A percentile compares a stretch with the other conserved stretches of the same genome.
phyloP scores from a whole-genome alignment of 148 eudicot species.

The Camellia sinensis region DNA sequence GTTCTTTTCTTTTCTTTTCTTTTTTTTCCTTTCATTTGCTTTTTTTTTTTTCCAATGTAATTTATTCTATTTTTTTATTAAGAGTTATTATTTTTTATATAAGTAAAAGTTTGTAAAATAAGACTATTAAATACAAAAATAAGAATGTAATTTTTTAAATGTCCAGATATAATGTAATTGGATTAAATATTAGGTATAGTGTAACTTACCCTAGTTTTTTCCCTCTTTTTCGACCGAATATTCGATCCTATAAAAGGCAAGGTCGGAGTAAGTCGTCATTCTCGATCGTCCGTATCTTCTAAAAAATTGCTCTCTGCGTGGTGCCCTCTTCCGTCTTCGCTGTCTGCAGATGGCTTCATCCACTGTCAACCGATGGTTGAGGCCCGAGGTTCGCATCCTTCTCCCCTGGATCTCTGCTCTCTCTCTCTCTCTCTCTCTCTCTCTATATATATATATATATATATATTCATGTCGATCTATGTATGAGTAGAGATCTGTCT shows the following conservation, averaged over 20 bases:
- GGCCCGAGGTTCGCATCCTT: conserved; percentile 62
- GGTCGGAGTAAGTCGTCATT: background rate
- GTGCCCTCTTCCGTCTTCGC: background rate
- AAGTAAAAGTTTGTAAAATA: too few species aligned
- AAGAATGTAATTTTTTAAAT: too few species aligned
- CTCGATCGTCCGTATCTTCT: background rate
- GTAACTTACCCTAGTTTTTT: too few species aligned
- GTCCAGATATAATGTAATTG: too few species aligned
- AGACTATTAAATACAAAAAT: too few species aligned
- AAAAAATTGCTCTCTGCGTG: background rate
- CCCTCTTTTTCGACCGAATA: background rate
- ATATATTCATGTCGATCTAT: background rate
- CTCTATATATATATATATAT: background rate
- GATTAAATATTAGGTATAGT: too few species aligned
- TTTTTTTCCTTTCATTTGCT: too few species aligned
- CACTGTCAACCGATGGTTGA: conserved; percentile 51
- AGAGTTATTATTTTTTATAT: too few species aligned
- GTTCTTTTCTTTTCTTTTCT: too few species aligned
- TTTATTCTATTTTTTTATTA: too few species aligned
- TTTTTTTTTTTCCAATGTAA: too few species aligned
- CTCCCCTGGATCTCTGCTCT: too few species aligned
- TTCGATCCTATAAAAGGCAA: background rate
- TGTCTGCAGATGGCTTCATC: background rate
- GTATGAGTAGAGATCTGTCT: background rate
- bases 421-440: background rate